Base-by-base conservation (phyloP, 2,329 filamentous ascomycete species). In the Talaromyces pinophilus region DNA sequence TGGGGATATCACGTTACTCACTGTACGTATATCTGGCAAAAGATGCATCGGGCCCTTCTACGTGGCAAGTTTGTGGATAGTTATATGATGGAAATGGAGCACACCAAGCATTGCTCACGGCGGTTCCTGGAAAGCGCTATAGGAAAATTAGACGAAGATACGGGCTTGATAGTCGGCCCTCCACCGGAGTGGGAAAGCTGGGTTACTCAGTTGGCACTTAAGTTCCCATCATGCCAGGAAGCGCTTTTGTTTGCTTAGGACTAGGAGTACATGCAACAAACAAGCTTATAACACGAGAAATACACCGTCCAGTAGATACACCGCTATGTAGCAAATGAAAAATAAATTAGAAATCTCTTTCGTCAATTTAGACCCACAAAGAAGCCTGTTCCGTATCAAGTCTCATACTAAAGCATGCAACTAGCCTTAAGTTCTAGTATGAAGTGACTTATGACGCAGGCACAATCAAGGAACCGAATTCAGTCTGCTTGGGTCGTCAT, bases 1-100 rank as follows among this genome's bases (percentile, higher is more conserved):
- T 62, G 59, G 59, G 59, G n/a, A 48, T 62, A 62, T 19, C 60
- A 63, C 22, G 15, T 63, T 2, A 30, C 44, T 8, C 60, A 63
- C 10, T 63, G 60, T 30, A 54, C 48, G 8, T 63, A 54, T 19
- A 63, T 63, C 15, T 63, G 60, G 60, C n/a, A 17, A 30, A 46
- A 48, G 25, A 46, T 61, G 42, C 59, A 61, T 48, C 40, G 59
- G 28, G 55, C 55, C 22, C 5, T 59, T 25, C 35, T 59, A 28
- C 30, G 13, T 17, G 46, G 46, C 22, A 28, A 50, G 10, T 28
- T 28, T 15, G 22, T 50, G 10, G 46, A 50, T 28, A 28, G 22
- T 15, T 50, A 50, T 28, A 50, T 50, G 22, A 28, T 25, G 22
- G 13, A 50, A 25, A 50, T 50, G 22, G 22, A 50, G 22, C 46